phyloP scores from a whole-genome alignment of 331 rosid species.

The Erythrophleum ivorense region DNA sequence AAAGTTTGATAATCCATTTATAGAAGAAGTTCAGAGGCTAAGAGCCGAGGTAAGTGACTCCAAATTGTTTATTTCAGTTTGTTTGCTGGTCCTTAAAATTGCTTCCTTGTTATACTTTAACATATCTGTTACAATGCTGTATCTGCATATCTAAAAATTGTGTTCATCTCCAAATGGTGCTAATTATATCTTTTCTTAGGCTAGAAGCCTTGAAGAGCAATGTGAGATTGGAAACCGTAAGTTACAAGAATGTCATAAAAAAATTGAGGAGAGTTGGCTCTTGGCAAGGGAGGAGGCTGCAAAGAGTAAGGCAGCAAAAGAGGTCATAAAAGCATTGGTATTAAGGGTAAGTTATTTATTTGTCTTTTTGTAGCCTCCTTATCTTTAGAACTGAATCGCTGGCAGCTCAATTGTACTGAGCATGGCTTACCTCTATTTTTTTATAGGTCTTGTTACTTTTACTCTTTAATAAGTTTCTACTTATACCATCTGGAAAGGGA shows the following conservation, averaged over 20 bases:
- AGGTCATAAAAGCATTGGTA: conserved; percentile 78
- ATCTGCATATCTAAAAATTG: neutral
- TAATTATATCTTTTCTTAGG: conserved; percentile 49
- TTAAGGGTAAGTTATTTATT: conserved; percentile 56
- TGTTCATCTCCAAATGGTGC: conserved; percentile 16
- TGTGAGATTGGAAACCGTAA: conserved; percentile 59
- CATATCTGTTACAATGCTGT: neutral
- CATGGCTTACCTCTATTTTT: neutral
- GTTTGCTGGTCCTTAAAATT: conserved; percentile 1
- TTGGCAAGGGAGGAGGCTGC: conserved; percentile 77
- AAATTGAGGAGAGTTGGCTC: conserved; percentile 73
- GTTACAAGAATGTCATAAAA: conserved; percentile 63
- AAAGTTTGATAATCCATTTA: conserved; percentile 53
- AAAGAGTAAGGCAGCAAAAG: conserved; percentile 73
- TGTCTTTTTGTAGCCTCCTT: conserved; percentile 1
- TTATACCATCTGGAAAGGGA: too few relatives aligned
- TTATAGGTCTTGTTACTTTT: neutral
- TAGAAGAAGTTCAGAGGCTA: conserved; percentile 69
- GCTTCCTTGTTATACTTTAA: conserved; percentile 6
- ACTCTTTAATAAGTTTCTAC: neutral
- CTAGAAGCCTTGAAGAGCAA: conserved; percentile 65
- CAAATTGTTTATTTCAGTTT: neutral
- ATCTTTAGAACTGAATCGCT: neutral
- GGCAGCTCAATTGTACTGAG: neutral
- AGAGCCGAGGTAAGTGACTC: conserved; percentile 63